phyloP scores from a whole-genome alignment of 148 eudicot genomes.

The Vaccinium macrocarpon region DNA sequence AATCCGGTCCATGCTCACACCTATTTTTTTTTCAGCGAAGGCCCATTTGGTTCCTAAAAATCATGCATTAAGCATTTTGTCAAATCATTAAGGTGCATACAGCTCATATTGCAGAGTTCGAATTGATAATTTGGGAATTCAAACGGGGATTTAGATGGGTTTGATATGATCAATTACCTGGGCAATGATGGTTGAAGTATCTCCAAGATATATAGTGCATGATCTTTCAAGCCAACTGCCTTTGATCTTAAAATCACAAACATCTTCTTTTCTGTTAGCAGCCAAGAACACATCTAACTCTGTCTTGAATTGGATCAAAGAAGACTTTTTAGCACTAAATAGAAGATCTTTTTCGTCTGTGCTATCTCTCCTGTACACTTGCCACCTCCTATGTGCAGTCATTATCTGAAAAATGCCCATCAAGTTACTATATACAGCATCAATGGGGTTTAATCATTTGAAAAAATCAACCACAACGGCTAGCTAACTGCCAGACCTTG shows the following conservation, averaged over 20 bases:
- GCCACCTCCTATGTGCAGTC: conserved; percentile 47
- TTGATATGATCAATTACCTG: conserved; percentile 21
- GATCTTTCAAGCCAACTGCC: conserved; percentile 30
- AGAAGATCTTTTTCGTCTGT: conserved; percentile 28
- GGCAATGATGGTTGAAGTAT: conserved; percentile 30
- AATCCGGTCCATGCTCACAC: too few species aligned
- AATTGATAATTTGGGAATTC: neutral
- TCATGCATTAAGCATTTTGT: too few species aligned
- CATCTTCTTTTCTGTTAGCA: conserved; percentile 17
- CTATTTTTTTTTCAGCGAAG: too few species aligned
- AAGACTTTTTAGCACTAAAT: conserved; percentile 44
- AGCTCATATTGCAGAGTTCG: too few species aligned
- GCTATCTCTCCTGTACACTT: conserved; percentile 54
- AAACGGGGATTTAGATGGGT: neutral
- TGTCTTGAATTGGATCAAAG: conserved; percentile 38
- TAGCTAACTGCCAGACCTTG: too few species aligned
- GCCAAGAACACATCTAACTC: conserved; percentile 49
- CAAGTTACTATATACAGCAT: too few species aligned
- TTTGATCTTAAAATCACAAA: conserved; percentile 27
- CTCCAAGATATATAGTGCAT: conserved; percentile 29
- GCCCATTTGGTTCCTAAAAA: too few species aligned
- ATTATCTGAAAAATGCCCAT: conserved; percentile 24
- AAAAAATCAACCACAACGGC: too few species aligned
- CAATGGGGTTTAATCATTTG: neutral
- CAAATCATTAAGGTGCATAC: too few species aligned